phyloP scores from a whole-genome alignment of 1,139 yeast genomes.

The Saccharomycopsis crataegensis region DNA sequence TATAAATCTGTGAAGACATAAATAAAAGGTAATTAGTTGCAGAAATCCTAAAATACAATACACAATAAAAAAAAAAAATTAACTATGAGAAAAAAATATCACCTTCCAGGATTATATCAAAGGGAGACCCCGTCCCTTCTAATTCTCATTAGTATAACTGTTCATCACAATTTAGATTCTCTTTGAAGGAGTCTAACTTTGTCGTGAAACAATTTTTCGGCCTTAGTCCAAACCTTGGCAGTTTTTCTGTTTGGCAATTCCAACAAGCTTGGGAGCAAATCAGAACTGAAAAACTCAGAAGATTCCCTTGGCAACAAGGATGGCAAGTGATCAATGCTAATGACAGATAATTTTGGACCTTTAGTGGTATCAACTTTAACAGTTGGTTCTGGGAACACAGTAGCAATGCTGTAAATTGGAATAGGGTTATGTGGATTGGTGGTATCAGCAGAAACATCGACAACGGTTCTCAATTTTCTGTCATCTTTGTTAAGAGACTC shows the following conservation, averaged over 20 bases:
- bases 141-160: too few relatives aligned
- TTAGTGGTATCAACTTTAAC: constrained; percentile 67
- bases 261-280: constrained; percentile 80
- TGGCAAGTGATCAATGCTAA: constrained; percentile 97
- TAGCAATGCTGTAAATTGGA: constrained; percentile 85
- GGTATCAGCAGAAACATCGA: constrained; percentile 97
- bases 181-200: constrained; percentile 63
- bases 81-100: neutral
- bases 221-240: constrained; percentile 89
- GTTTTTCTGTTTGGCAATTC: constrained; percentile 72
- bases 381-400: constrained; percentile 86
- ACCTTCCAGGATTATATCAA: neutral
- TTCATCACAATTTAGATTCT: constrained; percentile 20
- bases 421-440: constrained; percentile 97
- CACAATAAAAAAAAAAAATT: neutral
- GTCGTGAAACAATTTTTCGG: constrained; percentile 72
- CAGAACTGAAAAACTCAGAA: constrained; percentile 80
- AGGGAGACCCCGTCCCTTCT: too few relatives aligned
- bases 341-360: constrained; percentile 84
- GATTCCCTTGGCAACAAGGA: constrained; percentile 94
- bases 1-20: too few relatives aligned
- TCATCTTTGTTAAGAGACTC: constrained; percentile 52
- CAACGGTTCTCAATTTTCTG: constrained; percentile 84
- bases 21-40: neutral
- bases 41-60: neutral